Evolutionary conservation across 2,329 filamentous ascomycete genomes (phyloP), one percentile per base, ranked within the genome.

Genomic region (Fusarium sp.): DNA sequence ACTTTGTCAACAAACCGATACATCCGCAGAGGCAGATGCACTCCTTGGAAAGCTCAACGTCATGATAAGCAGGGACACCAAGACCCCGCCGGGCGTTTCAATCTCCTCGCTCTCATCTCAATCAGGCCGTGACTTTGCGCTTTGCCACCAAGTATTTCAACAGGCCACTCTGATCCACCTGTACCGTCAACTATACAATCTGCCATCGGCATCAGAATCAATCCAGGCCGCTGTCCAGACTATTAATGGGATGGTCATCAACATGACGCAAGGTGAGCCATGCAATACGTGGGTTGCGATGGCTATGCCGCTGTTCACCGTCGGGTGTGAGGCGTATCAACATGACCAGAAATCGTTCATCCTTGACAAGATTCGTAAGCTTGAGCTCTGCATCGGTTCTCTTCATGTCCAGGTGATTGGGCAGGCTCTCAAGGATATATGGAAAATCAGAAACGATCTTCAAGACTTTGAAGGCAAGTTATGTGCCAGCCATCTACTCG

Each of bases 281-380:
- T 71, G 70, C 7, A 69, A 71, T n/a, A 71, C 70, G 0, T 72
- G 70, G 70, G 70, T 72, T 3, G 70, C 70, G 0, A 72, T 72
- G 70, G 63, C 70, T 0, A 72, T 72, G 70, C 70, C 70, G 0
- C 32, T 72, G 1, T 72, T 72, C 3, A 72, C 70, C 0, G 60
- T 72, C 1, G 70, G 70, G 0, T 71, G 70, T 4, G 70, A 72
- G 4, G 70, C 69, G 0, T 72, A 68, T 25, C 52, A 39, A 0
- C 25, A 59, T 4, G 58, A 60, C 0, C 66, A 71, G 10, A 66
- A 64, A 31, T 13, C 4, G 0, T 72, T 70, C 10, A 60, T 70
- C 0, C 15, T 69, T 9, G 70, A 72, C 1, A 72, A 72, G 7
- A 48, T 72, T 0, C 41, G 68, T 2, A 72, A 71, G 13, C 44